phyloP scores from a whole-genome alignment of 805 yeast species.

The Suhomyces xylopsoci region DNA sequence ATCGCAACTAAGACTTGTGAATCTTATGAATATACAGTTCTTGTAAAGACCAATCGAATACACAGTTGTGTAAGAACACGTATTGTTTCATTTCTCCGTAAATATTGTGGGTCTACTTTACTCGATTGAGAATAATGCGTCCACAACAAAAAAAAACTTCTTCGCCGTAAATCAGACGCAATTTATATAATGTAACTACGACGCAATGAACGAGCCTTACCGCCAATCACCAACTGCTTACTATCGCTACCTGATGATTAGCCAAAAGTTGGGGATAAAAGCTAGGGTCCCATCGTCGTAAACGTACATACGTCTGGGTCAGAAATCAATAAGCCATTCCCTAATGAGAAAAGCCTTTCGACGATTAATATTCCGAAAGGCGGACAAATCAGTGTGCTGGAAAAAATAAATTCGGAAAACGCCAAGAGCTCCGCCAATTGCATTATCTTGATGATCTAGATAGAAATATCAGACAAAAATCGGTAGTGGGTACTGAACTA shows the following conservation, averaged over 20 bases:
- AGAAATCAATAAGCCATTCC: background rate
- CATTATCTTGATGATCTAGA: slow-evolving; percentile 8
- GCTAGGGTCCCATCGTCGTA: background rate
- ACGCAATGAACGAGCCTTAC: background rate
- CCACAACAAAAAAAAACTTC: background rate
- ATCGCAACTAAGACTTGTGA: too few species aligned
- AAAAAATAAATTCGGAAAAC: background rate
- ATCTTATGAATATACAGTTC: too few species aligned
- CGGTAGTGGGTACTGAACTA: background rate
- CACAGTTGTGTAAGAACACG: too few species aligned
- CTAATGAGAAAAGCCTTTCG: background rate
- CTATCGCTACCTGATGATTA: background rate
- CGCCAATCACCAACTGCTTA: background rate
- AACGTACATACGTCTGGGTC: background rate
- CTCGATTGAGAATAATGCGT: background rate
- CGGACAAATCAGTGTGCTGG: background rate
- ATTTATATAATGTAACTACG: background rate
- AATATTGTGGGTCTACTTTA: too few species aligned
- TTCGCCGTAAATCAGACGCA: background rate
- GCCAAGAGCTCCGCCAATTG: background rate
- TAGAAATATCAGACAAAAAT: background rate
- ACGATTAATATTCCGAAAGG: too few species aligned
- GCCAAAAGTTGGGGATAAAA: background rate
- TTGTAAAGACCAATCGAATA: too few species aligned
- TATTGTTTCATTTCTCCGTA: too few species aligned